These are phyloP conservation scores for Paraphaeosphaeria sporulosa DNA, from an alignment of 2,329 filamentous ascomycete species.

Conservation along the genomic window DNA sequence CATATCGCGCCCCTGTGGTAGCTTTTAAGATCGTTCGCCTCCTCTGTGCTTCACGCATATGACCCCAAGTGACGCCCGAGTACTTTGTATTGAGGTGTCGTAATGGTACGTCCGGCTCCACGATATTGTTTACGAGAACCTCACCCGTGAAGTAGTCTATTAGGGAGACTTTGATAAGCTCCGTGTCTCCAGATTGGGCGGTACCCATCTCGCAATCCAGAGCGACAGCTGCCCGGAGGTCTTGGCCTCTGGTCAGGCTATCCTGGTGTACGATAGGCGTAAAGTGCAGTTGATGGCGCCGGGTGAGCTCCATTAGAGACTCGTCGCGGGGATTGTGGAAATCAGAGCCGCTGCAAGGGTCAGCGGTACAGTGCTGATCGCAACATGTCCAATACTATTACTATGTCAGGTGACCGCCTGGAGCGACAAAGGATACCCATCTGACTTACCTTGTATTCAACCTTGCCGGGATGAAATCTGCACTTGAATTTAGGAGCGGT, in stretches of 20 bases:
- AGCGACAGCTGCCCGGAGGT: conserved; percentile 45
- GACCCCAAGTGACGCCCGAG: conserved; percentile 56
- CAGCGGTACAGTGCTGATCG: conserved; percentile 12
- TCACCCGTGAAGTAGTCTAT: conserved; percentile 59
- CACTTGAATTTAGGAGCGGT: not conserved
- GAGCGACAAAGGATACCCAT: not conserved
- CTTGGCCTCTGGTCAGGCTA: not conserved
- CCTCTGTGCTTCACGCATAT: conserved; percentile 50
- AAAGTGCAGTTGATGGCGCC: conserved; percentile 18
- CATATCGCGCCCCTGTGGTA: conserved; percentile 50
- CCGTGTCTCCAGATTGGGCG: conserved; percentile 53
- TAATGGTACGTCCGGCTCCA: conserved; percentile 58
- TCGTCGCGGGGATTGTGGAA: conserved; percentile 15
- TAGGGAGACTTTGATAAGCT: conserved; percentile 61
- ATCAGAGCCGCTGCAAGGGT: conserved; percentile 17
- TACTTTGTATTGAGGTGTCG: conserved; percentile 59
- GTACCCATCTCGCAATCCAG: conserved; percentile 66
- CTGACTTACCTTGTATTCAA: conserved; percentile 5
- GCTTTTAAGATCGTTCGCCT: conserved; percentile 48
- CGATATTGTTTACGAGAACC: conserved; percentile 60
- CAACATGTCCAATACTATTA: conserved; percentile 23
- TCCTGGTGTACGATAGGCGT: conserved; percentile 13
- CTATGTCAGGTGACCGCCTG: not conserved
- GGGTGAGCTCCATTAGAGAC: conserved; percentile 16
- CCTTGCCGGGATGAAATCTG: conserved; percentile 6